Evolutionary conservation across 1,284 basidiomycete genomes (phyloP), one percentile per base, ranked within the genome.

Genomic region (Cutaneotrichosporon spelunceum): DNA sequence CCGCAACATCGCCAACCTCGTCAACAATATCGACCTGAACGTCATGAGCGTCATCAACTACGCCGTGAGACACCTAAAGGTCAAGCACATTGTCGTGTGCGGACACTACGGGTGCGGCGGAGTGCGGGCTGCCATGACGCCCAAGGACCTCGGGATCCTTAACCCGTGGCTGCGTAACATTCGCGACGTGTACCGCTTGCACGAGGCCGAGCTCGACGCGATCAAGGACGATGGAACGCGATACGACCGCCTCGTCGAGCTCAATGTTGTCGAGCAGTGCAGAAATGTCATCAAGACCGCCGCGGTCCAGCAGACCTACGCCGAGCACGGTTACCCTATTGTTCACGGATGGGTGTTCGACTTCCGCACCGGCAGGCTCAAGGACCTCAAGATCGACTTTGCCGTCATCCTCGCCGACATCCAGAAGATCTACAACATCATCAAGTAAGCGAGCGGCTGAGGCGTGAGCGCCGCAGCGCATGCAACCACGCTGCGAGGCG

Each of bases 151-250:
- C 13, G 64, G 64, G 33, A 62, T 65, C 27, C 61, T 65, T 47
- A 65, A 65, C 61, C 64, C 64, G 16, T 65, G 64, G 64, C 64
- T 65, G 19, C 64, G 64, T 21, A 65, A 65, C 60, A 62, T 65
- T n/a, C 64, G 64, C 53, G 64, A 65, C 52, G 47, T 65, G 6
- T 65, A 65, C 56, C 60, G 64, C 29, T 56, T 65, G 2, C 64
- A 65, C 64, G 60, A 65, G 48, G 45, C 48, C 27, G 64, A 65
- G 60, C 64, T 65, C 26, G 64, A 65, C 47, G 45, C 36, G 9
- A 62, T 65, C 27, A 26, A 36, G 23, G 48, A 34, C 53, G 19
- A n/a, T 2, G 50, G 49, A 45, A n/a, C 36, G 58, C 60, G 64
- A 21, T 60, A 60, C 64, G 56, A 65, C 29, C 60, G 64, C 24